Conservation (phyloP, 2,329 filamentous ascomycete genomes). For the Pseudogymnoascus sp. region DNA sequence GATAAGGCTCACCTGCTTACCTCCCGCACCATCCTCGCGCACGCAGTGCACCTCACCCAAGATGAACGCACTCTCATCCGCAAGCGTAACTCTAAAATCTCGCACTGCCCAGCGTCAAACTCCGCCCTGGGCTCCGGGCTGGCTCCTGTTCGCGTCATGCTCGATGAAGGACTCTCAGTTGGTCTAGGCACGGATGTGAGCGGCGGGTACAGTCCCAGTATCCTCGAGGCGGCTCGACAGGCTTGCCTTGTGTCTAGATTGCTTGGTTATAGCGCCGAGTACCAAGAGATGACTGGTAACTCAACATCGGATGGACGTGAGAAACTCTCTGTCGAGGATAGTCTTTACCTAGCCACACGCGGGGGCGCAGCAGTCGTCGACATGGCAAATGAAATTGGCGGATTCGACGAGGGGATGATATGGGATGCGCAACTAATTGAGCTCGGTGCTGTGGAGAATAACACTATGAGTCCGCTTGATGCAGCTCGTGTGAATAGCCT, state of each 20-base stretch:
- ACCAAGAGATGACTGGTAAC: slow-evolving; percentile 52
- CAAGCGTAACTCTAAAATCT: slow-evolving; percentile 55
- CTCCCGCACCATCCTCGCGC: slow-evolving; percentile 69
- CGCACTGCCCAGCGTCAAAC: slow-evolving; percentile 85
- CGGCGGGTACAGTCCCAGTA: slow-evolving; percentile 74
- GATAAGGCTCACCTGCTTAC: slow-evolving; percentile 63
- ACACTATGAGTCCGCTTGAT: not conserved
- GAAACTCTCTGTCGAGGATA: slow-evolving; percentile 75
- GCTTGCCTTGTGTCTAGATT: slow-evolving; percentile 66
- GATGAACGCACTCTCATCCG: slow-evolving; percentile 60
- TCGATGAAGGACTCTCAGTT: slow-evolving; percentile 67
- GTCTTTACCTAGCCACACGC: slow-evolving; percentile 72
- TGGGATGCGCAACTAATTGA: slow-evolving; percentile 84
- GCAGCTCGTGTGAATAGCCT: not conserved
- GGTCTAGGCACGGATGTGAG: slow-evolving; percentile 87
- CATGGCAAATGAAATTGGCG: slow-evolving; percentile 62
- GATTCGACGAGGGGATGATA: slow-evolving; percentile 76
- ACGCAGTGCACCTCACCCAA: slow-evolving; percentile 67
- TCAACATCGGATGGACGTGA: slow-evolving; percentile 31
- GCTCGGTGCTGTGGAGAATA: slow-evolving; percentile 39
- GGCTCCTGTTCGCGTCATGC: slow-evolving; percentile 64
- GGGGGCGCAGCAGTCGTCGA: slow-evolving; percentile 79
- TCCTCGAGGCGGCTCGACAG: slow-evolving; percentile 74
- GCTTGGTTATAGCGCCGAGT: not conserved
- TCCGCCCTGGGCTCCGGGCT: slow-evolving; percentile 71